Base-by-base conservation (phyloP, 2,329 filamentous ascomycete genomes). In the Apiospora saccharicola region DNA sequence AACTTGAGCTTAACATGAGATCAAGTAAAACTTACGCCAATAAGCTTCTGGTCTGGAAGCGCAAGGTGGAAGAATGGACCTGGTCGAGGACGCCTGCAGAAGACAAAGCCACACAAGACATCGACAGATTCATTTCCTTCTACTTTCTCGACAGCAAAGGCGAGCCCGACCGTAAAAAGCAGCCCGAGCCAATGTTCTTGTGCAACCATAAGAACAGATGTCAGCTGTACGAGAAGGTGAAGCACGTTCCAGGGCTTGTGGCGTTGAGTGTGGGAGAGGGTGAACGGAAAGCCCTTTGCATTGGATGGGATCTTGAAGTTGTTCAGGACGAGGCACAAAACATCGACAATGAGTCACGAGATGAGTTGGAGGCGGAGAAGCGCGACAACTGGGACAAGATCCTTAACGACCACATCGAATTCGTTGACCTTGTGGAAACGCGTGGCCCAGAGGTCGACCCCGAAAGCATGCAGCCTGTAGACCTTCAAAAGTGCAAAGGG, bases 141-240 rank as follows among this genome's bases (percentile, higher is more conserved):
- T n/a, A 47, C 46, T 47, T 47, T 19, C 8, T 47, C 19, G 19
- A 47, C 8, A 6, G 8, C 19, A 7, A n/a, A 19, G 46, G 46
- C 7, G 19, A 47, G 46, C 19, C 46, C 19, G 46, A 47, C 46
- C 46, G 19, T 3, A 47, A 19, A 8, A 47, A 47, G n/a, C 7
- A 19, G 3, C 1, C 19, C 19, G 46, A 47, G 8, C 46, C 46
- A 1, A 47, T 47, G 46, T 19, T 8, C 2, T n/a, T 47, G 19
- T 19, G 22, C 22, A 19, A 8, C 1, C 3, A 8, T 22, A 2
- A 1, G 4, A 22, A 47, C 5, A 6, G 46, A 6, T 2, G 1
- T 6, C 16, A n/a, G 7, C 19, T 47, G 4, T 6, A n/a, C 3
- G 5, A 47, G 19, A 47, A 7, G 19, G 46, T 19, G 8, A 47